Evolutionary conservation across 208 protist species (phyloP).

Genomic region (Leishmania gerbilli): DNA sequence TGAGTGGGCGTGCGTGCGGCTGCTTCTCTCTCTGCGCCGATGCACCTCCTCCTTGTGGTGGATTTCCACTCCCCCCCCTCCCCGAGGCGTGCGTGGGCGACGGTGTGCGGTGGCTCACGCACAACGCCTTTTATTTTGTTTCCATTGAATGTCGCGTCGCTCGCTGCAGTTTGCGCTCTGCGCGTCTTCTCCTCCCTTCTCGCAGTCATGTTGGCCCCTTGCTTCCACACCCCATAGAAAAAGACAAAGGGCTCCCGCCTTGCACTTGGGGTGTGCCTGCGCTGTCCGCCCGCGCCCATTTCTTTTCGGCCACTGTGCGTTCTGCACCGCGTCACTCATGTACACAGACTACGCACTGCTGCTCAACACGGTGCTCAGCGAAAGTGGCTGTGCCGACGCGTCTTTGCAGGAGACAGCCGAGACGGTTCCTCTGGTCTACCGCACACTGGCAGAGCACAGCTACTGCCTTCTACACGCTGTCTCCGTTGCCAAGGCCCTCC

Average conservation of each 20-base stretch:
- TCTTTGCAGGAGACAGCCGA: slow-evolving; percentile 42
- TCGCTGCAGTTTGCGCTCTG: not conserved
- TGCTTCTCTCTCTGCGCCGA: not conserved
- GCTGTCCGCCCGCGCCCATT: not conserved
- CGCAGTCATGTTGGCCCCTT: not conserved
- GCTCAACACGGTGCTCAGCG: slow-evolving; percentile 51
- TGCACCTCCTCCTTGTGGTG: not conserved
- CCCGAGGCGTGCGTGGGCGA: not conserved
- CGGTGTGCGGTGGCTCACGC: not conserved
- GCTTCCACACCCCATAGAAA: not conserved
- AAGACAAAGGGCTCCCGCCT: not conserved
- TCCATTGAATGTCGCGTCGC: too few relatives aligned
- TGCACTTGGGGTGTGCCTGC: not conserved
- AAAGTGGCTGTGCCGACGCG: slow-evolving; percentile 55
- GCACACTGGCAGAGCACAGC: slow-evolving; percentile 61
- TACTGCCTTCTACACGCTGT: slow-evolving; percentile 57
- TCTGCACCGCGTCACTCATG: slow-evolving; percentile 23
- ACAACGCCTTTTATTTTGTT: not conserved
- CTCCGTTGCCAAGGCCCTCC: slow-evolving; percentile 47
- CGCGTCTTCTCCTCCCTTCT: not conserved
- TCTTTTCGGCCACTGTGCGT: slow-evolving; percentile 12
- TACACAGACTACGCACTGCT: slow-evolving; percentile 48
- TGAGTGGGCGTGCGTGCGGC: not conserved
- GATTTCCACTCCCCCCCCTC: too few relatives aligned
- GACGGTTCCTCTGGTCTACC: slow-evolving; percentile 58